Evolutionary conservation across 148 eudicot genomes (phyloP).

Genomic region (Vaccinium macrocarpon): DNA sequence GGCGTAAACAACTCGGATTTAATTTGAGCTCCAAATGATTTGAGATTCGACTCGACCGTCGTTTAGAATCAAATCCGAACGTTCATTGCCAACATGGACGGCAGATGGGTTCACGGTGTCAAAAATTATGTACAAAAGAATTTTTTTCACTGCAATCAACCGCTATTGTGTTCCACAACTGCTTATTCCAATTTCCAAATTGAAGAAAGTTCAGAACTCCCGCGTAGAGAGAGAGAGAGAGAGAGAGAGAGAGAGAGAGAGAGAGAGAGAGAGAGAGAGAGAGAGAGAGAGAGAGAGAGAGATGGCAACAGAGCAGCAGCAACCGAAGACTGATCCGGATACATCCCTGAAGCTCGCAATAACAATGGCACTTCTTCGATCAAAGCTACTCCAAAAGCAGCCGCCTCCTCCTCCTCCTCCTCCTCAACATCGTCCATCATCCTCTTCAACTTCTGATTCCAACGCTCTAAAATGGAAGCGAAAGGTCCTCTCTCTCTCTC

Average conservation of each 20-base stretch:
- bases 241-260: constrained; percentile 27
- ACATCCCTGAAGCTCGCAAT: constrained; percentile 54
- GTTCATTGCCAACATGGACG: too few relatives aligned
- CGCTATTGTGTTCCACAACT: background rate
- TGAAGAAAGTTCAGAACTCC: background rate
- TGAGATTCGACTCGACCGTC: too few relatives aligned
- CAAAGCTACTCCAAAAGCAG: constrained; percentile 45
- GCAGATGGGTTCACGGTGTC: too few relatives aligned
- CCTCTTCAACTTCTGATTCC: constrained; percentile 22
- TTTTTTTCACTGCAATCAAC: background rate
- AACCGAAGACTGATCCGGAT: constrained; percentile 18
- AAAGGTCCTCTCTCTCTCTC: constrained; percentile 44
- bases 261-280: constrained; percentile 24
- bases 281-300: constrained; percentile 21
- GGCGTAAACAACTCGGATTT: too few relatives aligned
- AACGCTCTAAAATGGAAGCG: constrained; percentile 65
- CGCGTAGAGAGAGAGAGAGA: constrained; percentile 14
- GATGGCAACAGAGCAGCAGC: constrained; percentile 52
- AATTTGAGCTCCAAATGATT: too few relatives aligned
- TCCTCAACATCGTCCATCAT: constrained; percentile 21
- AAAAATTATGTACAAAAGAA: too few relatives aligned
- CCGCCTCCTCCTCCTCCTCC: constrained; percentile 22
- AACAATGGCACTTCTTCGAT: constrained; percentile 61
- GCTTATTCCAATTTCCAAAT: too few relatives aligned
- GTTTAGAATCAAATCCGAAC: too few relatives aligned